Evolutionary conservation across 2,329 filamentous ascomycete species (phyloP).

Genomic region (Aspergillus caelatus): DNA sequence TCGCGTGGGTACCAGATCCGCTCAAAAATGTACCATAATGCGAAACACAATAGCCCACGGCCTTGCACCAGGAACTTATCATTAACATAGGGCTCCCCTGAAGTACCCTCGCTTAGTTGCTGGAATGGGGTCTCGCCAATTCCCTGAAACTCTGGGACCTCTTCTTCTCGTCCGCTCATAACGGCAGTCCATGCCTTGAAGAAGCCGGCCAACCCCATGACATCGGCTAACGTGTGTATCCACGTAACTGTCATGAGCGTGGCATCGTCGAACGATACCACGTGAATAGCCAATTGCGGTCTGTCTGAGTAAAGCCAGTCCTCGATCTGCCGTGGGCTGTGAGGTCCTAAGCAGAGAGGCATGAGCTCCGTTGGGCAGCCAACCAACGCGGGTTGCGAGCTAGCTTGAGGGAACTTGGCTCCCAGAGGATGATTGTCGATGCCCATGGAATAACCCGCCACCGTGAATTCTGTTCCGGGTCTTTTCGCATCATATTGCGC

Average conservation of each 20-base stretch:
- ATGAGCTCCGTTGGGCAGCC: background rate
- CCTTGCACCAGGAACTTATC: background rate
- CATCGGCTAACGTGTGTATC: conserved; percentile 54
- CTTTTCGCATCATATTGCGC: conserved; percentile 35
- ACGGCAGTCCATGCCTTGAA: conserved; percentile 52
- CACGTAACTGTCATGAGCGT: conserved; percentile 53
- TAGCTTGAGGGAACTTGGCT: conserved; percentile 40
- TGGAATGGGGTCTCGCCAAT: conserved; percentile 40
- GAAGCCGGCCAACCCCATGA: conserved; percentile 47
- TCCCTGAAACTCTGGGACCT: conserved; percentile 43
- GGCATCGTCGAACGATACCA: conserved; percentile 53
- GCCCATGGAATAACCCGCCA: conserved; percentile 35
- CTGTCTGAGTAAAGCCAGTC: conserved; percentile 48
- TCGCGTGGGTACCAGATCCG: conserved; percentile 30
- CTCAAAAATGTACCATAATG: conserved; percentile 36
- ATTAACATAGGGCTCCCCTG: background rate
- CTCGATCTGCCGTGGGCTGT: conserved; percentile 28
- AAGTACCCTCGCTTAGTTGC: conserved; percentile 18
- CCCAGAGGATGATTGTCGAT: conserved; percentile 49
- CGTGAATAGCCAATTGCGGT: conserved; percentile 53
- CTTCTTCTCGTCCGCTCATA: conserved; percentile 46
- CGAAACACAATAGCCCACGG: conserved; percentile 26
- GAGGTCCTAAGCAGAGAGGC: conserved; percentile 6
- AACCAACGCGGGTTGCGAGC: conserved; percentile 32
- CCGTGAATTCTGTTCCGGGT: conserved; percentile 47